Evolutionary conservation across 768 basidiomycete species (phyloP).

Genomic region (Boletales sp.): DNA sequence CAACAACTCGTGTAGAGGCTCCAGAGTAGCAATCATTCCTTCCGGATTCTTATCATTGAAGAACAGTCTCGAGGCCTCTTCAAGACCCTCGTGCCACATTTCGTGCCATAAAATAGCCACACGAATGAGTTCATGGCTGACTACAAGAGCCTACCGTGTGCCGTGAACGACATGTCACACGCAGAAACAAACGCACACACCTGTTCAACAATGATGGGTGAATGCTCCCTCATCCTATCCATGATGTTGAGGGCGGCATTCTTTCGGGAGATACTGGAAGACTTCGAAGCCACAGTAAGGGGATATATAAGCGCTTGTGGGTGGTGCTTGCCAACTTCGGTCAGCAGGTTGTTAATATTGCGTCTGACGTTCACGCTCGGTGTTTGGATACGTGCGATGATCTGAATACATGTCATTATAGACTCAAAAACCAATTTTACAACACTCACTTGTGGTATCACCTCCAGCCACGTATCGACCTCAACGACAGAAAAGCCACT

Average conservation of each 20-base stretch:
- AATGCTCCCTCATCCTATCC: slow-evolving; percentile 92
- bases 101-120: slow-evolving; percentile 99
- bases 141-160: slow-evolving; percentile 62
- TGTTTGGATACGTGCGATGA: slow-evolving; percentile 97
- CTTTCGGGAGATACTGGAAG: slow-evolving; percentile 77
- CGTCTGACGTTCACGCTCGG: slow-evolving; percentile 82
- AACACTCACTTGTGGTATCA: slow-evolving; percentile 84
- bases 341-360: slow-evolving; percentile 84
- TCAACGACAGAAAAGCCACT: slow-evolving; percentile 85
- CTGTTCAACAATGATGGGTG: slow-evolving; percentile 82
- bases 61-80: slow-evolving; percentile 94
- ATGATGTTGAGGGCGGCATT: slow-evolving; percentile 85
- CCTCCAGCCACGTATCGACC: slow-evolving; percentile 98
- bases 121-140: slow-evolving; percentile 92
- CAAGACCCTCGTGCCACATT: slow-evolving; percentile 96
- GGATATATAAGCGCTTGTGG: slow-evolving; percentile 97
- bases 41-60: slow-evolving; percentile 97
- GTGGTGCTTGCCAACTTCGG: slow-evolving; percentile 92
- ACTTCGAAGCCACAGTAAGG: slow-evolving; percentile 94
- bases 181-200: slow-evolving; percentile 34
- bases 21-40: slow-evolving; percentile 92
- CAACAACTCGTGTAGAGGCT: slow-evolving; percentile 89
- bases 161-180: not conserved
- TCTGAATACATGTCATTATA: slow-evolving; percentile 42
- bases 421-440: not conserved